A percentile compares a stretch with the other conserved stretches of the same genome.
Conservation (phyloP, 352 stramenopile genomes). For the Globisporangium parvum region DNA sequence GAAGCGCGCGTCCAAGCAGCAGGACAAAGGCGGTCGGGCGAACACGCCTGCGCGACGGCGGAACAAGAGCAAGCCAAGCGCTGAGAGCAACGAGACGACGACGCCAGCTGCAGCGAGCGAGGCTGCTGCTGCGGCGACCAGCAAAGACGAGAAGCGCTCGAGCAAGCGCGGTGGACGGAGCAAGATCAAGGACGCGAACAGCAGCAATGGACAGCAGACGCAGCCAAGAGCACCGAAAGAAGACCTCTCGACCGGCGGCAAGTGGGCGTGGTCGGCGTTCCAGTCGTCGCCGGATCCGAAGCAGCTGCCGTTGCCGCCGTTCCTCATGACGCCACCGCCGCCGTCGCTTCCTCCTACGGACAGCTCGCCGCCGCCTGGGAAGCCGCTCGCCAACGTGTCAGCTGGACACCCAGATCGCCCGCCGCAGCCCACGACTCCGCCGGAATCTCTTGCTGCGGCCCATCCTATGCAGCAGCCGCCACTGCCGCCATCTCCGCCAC, state of each 20-base stretch:
- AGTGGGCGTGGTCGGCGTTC: slow-evolving; percentile 83
- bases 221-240: slow-evolving; percentile 22
- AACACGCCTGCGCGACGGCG: slow-evolving; percentile 31
- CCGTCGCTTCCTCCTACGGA: slow-evolving; percentile 16
- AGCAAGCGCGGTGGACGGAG: slow-evolving; percentile 30
- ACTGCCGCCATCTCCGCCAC: neutral
- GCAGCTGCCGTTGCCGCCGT: slow-evolving; percentile 68
- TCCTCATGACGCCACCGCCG: slow-evolving; percentile 30
- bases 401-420: slow-evolving; percentile 10
- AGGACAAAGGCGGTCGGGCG: slow-evolving; percentile 26
- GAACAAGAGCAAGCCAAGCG: slow-evolving; percentile 31
- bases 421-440: slow-evolving; percentile 29
- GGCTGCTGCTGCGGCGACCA: neutral
- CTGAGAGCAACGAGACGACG: slow-evolving; percentile 6
- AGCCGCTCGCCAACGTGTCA: slow-evolving; percentile 3
- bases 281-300: slow-evolving; percentile 74
- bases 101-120: neutral
- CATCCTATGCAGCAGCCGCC: neutral
- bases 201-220: slow-evolving; percentile 13
- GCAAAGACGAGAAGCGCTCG: slow-evolving; percentile 10
- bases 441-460: slow-evolving; percentile 3
- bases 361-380: slow-evolving; percentile 15
- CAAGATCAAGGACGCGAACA: slow-evolving; percentile 27
- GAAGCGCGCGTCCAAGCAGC: slow-evolving; percentile 42
- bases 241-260: slow-evolving; percentile 46